Evolutionary conservation across 2,329 filamentous ascomycete genomes (phyloP), one percentile per base, ranked within the genome.

Genomic region (Penicillium sp.): DNA sequence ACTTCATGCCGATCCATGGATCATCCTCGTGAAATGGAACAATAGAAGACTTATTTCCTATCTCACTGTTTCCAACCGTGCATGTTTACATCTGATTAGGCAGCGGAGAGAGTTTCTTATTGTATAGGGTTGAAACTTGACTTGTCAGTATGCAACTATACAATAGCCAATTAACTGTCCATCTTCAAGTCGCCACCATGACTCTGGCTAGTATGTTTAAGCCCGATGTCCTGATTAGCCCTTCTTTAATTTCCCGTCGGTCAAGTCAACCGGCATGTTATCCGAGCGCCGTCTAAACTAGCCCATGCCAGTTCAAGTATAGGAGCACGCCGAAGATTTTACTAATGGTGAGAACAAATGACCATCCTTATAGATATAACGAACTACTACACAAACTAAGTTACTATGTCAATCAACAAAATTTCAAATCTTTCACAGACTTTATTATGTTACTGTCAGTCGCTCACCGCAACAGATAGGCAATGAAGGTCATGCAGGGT

Each of bases 401-500:
- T 14, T 14, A 19, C 3, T 19, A 10, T 5, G 3, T 22, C n/a
- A 42, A 42, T 6, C 11, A 21, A 42, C 11, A 14, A 16, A 7
- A 42, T 22, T 7, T 13, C 10, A 42, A 6, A 10, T 22, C 4
- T 6, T 21, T 4, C 26, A 1, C 16, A 47, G 27, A 14, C 6
- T 27, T 46, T 11, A 46, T 50, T 29, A 22, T 50, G 22, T 46
- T 8, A 22, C 33, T 13, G 21, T 11, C 33, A 27, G 4, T 29
- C 33, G 48, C 48, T 50, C 77, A 76, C n/a, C 70, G 60, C n/a
- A 61, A 59, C 21, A 75, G 51, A 61, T 68, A 72, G 16, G 65
- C 64, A 42, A 75, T 63, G 49, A 75, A 71, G 4, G 65, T 53
- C 4, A 66, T 60, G 42, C 70, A 71, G 3, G 68, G 56, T n/a